Evolutionary conservation across 768 basidiomycete species (phyloP), one percentile per base, ranked within the genome.

Genomic region (Gautieria morchelliformis): DNA sequence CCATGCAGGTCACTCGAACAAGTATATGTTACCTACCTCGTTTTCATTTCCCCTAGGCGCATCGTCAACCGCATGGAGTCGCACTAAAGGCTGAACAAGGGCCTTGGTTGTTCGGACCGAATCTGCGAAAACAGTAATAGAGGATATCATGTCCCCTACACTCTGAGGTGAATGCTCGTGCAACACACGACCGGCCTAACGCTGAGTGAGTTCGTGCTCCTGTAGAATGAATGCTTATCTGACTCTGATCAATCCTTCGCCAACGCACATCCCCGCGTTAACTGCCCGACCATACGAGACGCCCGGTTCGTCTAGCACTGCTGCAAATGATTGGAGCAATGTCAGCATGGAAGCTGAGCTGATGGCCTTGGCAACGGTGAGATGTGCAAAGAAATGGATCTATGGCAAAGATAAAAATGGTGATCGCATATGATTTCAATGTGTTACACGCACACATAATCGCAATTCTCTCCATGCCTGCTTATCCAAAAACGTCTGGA

Each of bases 381-480:
- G 71, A 65, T 94, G 89, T 1, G 93, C 87, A 66, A 98, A 96
- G 69, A 98, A 89, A 60, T 93, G 90, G 14, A 97, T 85, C 94
- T 98, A 62, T 10, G 37, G 42, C 33, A 20, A 56, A 55, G 10
- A 9, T 39, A 44, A 17, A 17, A 48, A 52, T 37, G 14, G 37
- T 5, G 49, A 11, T 24, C 14, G 35, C 50, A 40, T 65, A 60
- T 5, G 3, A 27, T 59, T 56, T 42, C 44, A 20, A 59, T 47
- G 56, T 24, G 53, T 10, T 32, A 59, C 15, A 74, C 91, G 71
- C 66, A 95, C 93, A 62, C 87, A 87, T 66, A 93, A 76, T 60
- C 94, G 81, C 45, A 88, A 85, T 63, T 94, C 89, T 64, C 91
- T 78, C 95, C 94, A 97, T 54, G 88, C 83, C 27, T 93, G 73